Base-by-base conservation (phyloP, 2,329 filamentous ascomycete species). In the Epichloe elymi region DNA sequence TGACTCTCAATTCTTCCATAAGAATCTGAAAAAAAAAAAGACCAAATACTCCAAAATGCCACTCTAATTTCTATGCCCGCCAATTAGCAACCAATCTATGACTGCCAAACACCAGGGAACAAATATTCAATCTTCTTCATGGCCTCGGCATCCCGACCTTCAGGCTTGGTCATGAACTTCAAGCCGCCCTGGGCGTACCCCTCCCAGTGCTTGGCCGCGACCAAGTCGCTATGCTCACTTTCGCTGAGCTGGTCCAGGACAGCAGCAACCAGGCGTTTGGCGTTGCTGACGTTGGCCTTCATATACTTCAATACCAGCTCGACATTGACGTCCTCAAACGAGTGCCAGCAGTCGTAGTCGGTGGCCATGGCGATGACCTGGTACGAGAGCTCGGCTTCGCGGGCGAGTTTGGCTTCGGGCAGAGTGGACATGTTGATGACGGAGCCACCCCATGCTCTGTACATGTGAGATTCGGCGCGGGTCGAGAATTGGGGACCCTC, bases 351-450 rank as follows among this genome's bases (percentile, higher is more conserved):
- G 74, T 98, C 93, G 68, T 98, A 98, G 74, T 98, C 93, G 30
- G 93, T 98, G 36, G 88, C 88, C 93, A 98, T 98, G 76, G 91
- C 95, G 63, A 98, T 95, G 80, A 96, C 94, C 73, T 95, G 89
- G 70, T 97, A 97, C 37, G 85, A 86, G 60, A 98, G 86, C 74
- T 98, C 93, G 23, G 93, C 93, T 73, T 98, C 93, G 50, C 88
- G 83, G 10, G 93, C 93, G 19, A 98, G 82, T 76, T 98, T 98
- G 47, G 91, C 86, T 72, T 98, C 93, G 19, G 93, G 93, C 15
- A 98, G 78, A 14, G 85, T 85, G 43, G 88, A 95, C 93, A 98
- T 98, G 79, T 97, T 97, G 76, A 98, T 97, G 49, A 97, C 87
- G 57, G 80, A 86, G 59, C 90, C 91, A 61, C 91, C 91, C 87